phyloP scores from a whole-genome alignment of 305 asterid species.

The Caryopteris hybrid region DNA sequence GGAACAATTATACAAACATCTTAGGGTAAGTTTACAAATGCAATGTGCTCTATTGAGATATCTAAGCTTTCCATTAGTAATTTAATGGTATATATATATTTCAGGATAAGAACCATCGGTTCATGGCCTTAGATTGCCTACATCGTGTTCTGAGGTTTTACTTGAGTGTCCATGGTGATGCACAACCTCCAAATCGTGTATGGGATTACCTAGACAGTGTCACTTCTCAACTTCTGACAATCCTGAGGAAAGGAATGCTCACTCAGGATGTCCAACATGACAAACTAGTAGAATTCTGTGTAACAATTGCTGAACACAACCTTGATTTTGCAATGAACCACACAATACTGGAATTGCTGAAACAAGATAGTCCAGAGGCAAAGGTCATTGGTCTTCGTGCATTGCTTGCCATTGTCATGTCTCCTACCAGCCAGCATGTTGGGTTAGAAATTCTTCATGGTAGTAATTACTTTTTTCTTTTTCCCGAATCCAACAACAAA shows the following conservation, averaged over 20 bases:
- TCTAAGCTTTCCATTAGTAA: conserved; percentile 3
- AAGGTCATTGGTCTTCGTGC: conserved; percentile 99
- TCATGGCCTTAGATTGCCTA: conserved; percentile 98
- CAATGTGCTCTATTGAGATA: conserved; percentile 9
- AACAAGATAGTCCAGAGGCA: conserved; percentile 98
- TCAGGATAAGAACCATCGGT: conserved; percentile 98
- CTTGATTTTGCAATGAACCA: conserved; percentile 99
- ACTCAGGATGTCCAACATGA: conserved; percentile 98
- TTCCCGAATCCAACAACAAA: neutral
- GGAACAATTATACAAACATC: conserved; percentile 98
- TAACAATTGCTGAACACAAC: conserved; percentile 96
- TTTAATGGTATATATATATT: conserved; percentile 22
- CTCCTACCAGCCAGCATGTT: conserved; percentile 92
- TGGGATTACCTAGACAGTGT: conserved; percentile 99
- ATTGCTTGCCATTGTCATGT: conserved; percentile 95
- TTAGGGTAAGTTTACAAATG: conserved; percentile 54
- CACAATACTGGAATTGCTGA: conserved; percentile 87
- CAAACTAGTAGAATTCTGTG: conserved; percentile 97
- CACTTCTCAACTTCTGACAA: conserved; percentile 92
- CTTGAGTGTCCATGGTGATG: conserved; percentile 91
- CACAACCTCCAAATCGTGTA: conserved; percentile 87
- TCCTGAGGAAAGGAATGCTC: conserved; percentile 92
- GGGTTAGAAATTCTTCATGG: conserved; percentile 99
- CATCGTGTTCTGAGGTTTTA: conserved; percentile 96
- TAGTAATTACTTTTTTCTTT: conserved; percentile 25